Evolutionary conservation across 768 basidiomycete species (phyloP), one percentile per base, ranked within the genome.

Genomic region (Trametes gibbosa): DNA sequence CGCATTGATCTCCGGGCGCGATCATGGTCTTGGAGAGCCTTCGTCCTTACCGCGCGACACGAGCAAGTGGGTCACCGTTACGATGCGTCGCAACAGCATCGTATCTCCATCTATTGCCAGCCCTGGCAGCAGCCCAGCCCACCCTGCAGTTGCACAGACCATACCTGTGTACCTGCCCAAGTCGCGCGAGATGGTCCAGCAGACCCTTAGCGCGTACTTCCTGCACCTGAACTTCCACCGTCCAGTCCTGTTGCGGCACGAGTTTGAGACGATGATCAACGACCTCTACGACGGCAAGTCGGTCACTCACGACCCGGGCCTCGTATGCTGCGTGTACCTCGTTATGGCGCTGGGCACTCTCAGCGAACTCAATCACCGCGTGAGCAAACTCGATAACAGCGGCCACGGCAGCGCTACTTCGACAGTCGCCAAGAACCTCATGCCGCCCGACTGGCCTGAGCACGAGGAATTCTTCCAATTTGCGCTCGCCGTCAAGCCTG

Each of bases 391-490:
- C 46, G 81, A 86, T 42, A 75, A 79, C 41, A 76, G 80, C 47
- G 75, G 77, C 14, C 65, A 70, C 40, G 68, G 73, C 25, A 64
- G 71, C 8, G 63, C 70, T 16, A 71, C 73, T 67, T 76, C 52
- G 67, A 74, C 19, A 62, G 70, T 43, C 56, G 65, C 57, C 62
- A 84, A 85, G 71, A 83, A 82, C 58, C 77, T 88, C 34, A 81
- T 92, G 77, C 83, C 84, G 14, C 67, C 75, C 1, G 77, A 76
- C 47, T 94, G 90, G 90, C 92, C 91, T 12, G 83, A 83, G 40
- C 87, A 90, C 59, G 89, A 89, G 62, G 90, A 92, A 65, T 92
- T 94, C 72, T 92, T 92, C 70, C 86, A 90, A 61, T 80, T 87
- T 32, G 90, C 90, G 1, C 74, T 93, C 2, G 78, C 81, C 19